Evolutionary conservation across 768 basidiomycete species (phyloP).

Genomic region (Boletus rubroflammeus): DNA sequence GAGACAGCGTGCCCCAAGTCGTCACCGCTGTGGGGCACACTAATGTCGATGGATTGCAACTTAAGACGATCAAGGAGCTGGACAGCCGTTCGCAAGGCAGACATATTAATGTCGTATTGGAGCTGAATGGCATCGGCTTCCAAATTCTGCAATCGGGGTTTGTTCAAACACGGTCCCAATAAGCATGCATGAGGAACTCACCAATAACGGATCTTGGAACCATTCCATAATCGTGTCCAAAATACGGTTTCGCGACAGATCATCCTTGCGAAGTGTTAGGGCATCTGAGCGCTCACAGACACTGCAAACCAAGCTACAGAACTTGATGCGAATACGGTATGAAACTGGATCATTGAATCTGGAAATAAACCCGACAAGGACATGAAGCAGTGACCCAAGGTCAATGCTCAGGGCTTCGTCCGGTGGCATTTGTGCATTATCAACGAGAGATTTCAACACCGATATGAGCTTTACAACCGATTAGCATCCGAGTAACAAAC

Average conservation of each 20-base stretch:
- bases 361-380: slow-evolving; percentile 62
- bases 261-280: slow-evolving; percentile 65
- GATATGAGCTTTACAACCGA: slow-evolving; percentile 54
- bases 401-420: slow-evolving; percentile 64
- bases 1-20: slow-evolving; percentile 69
- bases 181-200: slow-evolving; percentile 31
- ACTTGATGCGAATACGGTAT: slow-evolving; percentile 69
- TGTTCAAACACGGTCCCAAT: neutral
- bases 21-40: slow-evolving; percentile 50
- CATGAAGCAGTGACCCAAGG: slow-evolving; percentile 54
- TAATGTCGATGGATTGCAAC: slow-evolving; percentile 53
- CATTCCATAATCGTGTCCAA: slow-evolving; percentile 79
- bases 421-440: slow-evolving; percentile 55
- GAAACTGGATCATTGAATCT: slow-evolving; percentile 52
- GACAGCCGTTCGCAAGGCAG: slow-evolving; percentile 70
- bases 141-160: slow-evolving; percentile 26
- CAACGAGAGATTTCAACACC: slow-evolving; percentile 74
- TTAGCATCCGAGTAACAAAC: slow-evolving; percentile 9
- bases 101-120: slow-evolving; percentile 69
- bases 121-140: slow-evolving; percentile 37
- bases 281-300: slow-evolving; percentile 60
- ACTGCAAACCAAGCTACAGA: slow-evolving; percentile 67
- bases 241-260: slow-evolving; percentile 60
- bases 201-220: slow-evolving; percentile 55
- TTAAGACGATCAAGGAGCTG: slow-evolving; percentile 73